These are phyloP conservation scores for Amborella trichopoda DNA, from an alignment of 164 flowering plant genomes.

Conservation along the genomic window DNA sequence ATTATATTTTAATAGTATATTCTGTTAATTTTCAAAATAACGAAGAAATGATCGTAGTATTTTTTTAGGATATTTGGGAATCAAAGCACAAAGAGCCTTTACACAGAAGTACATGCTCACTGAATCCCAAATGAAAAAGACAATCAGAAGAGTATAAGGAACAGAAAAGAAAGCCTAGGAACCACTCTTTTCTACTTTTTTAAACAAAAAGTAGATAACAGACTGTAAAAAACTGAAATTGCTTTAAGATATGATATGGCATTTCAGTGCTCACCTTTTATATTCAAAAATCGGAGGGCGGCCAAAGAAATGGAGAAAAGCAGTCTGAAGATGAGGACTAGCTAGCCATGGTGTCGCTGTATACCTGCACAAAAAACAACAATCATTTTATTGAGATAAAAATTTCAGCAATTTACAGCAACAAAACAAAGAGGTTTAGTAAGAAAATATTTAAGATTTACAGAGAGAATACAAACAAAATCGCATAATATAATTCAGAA, in stretches of 20 bases:
- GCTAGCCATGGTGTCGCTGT: slow-evolving; percentile 48
- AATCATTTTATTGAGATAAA: no score
- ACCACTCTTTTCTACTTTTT: no score
- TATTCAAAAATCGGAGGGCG: slow-evolving; percentile 33
- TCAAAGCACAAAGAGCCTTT: neutral
- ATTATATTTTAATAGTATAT: no score
- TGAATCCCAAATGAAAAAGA: neutral
- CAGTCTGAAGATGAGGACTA: slow-evolving; percentile 58
- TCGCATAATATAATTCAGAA: no score
- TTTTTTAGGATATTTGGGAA: no score
- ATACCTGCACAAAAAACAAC: slow-evolving; percentile 13
- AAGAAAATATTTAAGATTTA: no score
- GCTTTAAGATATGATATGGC: neutral
- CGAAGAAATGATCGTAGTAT: no score
- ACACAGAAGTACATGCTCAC: neutral
- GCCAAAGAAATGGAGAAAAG: slow-evolving; percentile 35
- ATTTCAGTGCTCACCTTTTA: slow-evolving; percentile 24
- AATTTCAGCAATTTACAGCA: no score
- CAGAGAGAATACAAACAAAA: neutral
- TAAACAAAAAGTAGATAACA: no score
- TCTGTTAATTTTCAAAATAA: no score
- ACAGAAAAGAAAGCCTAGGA: neutral
- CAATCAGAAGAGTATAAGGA: neutral
- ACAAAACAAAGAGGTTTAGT: no score
- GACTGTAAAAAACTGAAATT: neutral